Conservation (phyloP, 805 yeast genomes). For the Metschnikowia cubensis region DNA sequence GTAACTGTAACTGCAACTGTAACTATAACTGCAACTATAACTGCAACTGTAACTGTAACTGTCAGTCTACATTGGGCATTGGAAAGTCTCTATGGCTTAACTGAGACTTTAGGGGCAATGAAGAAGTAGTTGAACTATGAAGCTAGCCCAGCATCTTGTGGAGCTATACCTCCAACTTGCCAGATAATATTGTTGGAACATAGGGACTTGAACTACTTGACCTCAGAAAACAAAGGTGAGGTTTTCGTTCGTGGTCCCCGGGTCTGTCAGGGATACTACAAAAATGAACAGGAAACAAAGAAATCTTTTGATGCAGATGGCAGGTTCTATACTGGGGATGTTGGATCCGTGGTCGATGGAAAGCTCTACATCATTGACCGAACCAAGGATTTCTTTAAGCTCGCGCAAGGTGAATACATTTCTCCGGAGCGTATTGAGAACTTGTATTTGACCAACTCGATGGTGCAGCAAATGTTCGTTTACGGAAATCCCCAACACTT, state of each 20-base stretch:
- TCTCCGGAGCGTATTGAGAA: conserved; percentile 75
- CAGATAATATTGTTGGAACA: conserved; percentile 56
- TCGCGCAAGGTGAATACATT: conserved; percentile 51
- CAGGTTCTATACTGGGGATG: conserved; percentile 59
- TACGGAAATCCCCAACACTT: conserved; percentile 11
- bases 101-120: conserved; percentile 60
- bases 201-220: conserved; percentile 52
- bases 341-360: conserved; percentile 33
- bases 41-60: too few species aligned
- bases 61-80: conserved; percentile 51
- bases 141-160: conserved; percentile 49
- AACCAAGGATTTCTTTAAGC: conserved; percentile 72
- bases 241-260: conserved; percentile 61
- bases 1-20: too few species aligned
- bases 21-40: too few species aligned
- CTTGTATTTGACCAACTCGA: conserved; percentile 36
- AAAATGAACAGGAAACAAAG: conserved; percentile 50
- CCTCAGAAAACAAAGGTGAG: conserved; percentile 31
- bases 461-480: conserved; percentile 10
- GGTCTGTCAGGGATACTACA: conserved; percentile 51
- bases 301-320: conserved; percentile 38
- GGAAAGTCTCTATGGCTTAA: conserved; percentile 65
- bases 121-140: conserved; percentile 40
- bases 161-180: conserved; percentile 48
- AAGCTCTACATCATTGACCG: conserved; percentile 56